Evolutionary conservation across 192 early-diverging fungal genomes (phyloP).

Genomic region (Oehlia diaphana): DNA sequence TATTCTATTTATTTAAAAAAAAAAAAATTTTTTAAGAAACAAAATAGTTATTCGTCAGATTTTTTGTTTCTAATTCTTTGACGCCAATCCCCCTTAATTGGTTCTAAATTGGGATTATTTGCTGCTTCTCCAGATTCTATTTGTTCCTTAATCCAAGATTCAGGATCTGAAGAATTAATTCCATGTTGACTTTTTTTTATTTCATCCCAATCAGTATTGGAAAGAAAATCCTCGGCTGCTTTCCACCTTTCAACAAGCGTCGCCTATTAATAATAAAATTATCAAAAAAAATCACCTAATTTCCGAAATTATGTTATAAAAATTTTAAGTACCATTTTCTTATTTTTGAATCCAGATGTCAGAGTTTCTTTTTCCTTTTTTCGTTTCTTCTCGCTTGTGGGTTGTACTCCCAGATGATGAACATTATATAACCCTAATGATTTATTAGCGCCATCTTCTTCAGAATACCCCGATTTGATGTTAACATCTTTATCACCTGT

Average conservation of each 20-base stretch:
- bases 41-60: not conserved
- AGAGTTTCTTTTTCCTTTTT: conserved; percentile 16
- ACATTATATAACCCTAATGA: not conserved
- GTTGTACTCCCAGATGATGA: not conserved
- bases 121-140: conserved; percentile 17
- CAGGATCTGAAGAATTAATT: not conserved
- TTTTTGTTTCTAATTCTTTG: conserved; percentile 19
- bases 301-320: not conserved
- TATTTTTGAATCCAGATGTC: conserved; percentile 15
- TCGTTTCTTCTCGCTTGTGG: not conserved
- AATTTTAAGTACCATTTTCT: conserved; percentile 5
- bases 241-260: conserved; percentile 21
- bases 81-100: conserved; percentile 18
- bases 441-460: not conserved
- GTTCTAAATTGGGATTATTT: conserved; percentile 21
- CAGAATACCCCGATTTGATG: not conserved
- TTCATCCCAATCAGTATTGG: conserved; percentile 16
- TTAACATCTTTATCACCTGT: not conserved
- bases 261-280: not conserved
- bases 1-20: not conserved
- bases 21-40: too few species aligned
- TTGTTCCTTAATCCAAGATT: conserved; percentile 21
- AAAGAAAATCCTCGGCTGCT: conserved; percentile 16
- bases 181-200: not conserved
- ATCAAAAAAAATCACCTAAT: not conserved